These are phyloP conservation scores for Diaporthe sp. DNA, from an alignment of 2,329 filamentous ascomycete genomes.

Conservation along the genomic window DNA sequence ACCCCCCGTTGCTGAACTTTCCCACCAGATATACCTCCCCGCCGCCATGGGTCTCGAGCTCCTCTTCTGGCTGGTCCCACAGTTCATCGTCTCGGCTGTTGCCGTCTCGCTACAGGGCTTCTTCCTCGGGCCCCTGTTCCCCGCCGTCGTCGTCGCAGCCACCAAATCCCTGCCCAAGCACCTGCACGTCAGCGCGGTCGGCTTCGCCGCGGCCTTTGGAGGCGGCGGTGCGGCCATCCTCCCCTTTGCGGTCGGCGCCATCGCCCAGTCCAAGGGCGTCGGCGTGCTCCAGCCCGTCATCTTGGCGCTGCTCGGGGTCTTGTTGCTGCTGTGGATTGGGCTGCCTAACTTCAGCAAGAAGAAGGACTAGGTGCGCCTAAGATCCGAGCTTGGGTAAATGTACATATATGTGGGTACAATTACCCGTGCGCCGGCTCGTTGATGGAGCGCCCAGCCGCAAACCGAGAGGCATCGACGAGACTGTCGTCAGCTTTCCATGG, in stretches of 20 bases:
- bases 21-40: slow-evolving; percentile 70
- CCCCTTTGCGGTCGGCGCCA: slow-evolving; percentile 74
- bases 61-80: slow-evolving; percentile 85
- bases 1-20: background rate
- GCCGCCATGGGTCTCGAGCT: slow-evolving; percentile 75
- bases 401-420: background rate
- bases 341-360: slow-evolving; percentile 58
- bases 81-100: slow-evolving; percentile 80
- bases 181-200: slow-evolving; percentile 82
- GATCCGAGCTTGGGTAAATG: slow-evolving; percentile 42
- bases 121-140: slow-evolving; percentile 84
- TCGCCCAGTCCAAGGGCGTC: slow-evolving; percentile 70
- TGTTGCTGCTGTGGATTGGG: slow-evolving; percentile 60
- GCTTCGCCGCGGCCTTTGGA: slow-evolving; percentile 82
- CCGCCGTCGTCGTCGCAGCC: slow-evolving; percentile 76
- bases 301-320: slow-evolving; percentile 60
- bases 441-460: background rate
- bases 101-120: slow-evolving; percentile 81
- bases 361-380: slow-evolving; percentile 50
- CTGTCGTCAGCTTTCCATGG: background rate
- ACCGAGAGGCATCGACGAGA: background rate
- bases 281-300: slow-evolving; percentile 69
- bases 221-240: slow-evolving; percentile 78
- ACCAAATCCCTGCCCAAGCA: slow-evolving; percentile 78
- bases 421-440: background rate